Base-by-base conservation (phyloP, 2,329 filamentous ascomycete genomes). In the Dactylonectria estremocensis region DNA sequence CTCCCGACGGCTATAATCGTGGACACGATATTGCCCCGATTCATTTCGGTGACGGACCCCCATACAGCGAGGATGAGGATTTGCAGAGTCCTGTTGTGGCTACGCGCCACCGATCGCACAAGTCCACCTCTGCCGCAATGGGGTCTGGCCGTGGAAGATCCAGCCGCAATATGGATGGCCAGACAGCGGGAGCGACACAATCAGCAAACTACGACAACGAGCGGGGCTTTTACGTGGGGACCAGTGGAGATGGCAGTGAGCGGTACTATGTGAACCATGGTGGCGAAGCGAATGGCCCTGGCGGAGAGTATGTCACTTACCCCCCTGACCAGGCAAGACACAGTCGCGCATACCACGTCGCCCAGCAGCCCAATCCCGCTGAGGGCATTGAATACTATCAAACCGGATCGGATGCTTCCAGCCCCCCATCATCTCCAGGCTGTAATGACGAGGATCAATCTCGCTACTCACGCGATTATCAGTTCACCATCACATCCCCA, bases 41-140 rank as follows among this genome's bases (percentile, higher is more conserved):
- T 78, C 90, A 94, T 55, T 95, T 96, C 75, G 93, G 90, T 4
- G 94, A 96, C 77, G 95, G 95, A 0, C 95, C 95, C 22, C 95
- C 95, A 2, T 98, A 95, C 84, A 97, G 94, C 80, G 95, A 98
- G 82, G 95, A 98, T 77, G 95, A 98, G 75, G 96, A 98, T 80
- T 87, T 98, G 49, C 94, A 96, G 77, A 97, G 95, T 78, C 95
- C 95, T 0, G 93, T 97, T 18, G 94, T 95, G 14, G 94, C 92
- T 72, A 93, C 93, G 45, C 88, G 93, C 65, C 95, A 97, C 80
- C 92, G 93, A 77, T 97, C 96, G 81, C 92, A 95, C 82, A 97
- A 93, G 80, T 93, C 92, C 3, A 87, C 89, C 1, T 86, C 86
- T 2, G 85, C 87, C 18, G 81, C 85, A 4, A 84, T 76, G 81